A percentile compares a stretch with the other conserved stretches of the same genome.
Evolutionary conservation across 257 asterid species (phyloP).

Genomic region (Rhazya stricta): DNA sequence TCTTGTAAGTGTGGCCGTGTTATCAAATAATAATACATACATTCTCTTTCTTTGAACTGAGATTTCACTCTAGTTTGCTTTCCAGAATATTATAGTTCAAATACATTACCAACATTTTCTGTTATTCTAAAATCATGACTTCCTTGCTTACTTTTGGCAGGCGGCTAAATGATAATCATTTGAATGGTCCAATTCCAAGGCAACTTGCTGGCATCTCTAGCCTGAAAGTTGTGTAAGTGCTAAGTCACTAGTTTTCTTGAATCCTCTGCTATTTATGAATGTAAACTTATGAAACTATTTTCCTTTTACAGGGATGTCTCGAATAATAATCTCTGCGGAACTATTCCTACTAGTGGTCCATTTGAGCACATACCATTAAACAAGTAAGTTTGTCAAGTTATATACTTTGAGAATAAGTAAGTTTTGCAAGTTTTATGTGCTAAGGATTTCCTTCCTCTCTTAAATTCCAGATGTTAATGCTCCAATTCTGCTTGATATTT

Average conservation of each 20-base stretch:
- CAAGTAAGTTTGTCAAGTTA: conserved; percentile 52
- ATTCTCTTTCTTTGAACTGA: background rate
- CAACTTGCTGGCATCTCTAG: conserved; percentile 44
- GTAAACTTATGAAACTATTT: conserved; percentile 5
- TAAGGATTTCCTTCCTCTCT: background rate
- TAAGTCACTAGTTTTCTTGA: background rate
- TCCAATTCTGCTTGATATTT: background rate
- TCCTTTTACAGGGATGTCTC: conserved; percentile 75
- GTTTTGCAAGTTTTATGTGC: background rate
- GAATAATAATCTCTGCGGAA: conserved; percentile 76
- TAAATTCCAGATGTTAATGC: background rate
- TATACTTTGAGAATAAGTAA: background rate
- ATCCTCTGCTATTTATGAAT: conserved; percentile 2
- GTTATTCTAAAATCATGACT: conserved; percentile 8
- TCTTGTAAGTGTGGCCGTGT: conserved; percentile 65
- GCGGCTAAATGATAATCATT: conserved; percentile 66
- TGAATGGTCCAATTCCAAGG: conserved; percentile 65
- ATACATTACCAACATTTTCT: background rate
- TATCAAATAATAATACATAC: background rate
- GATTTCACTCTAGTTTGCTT: background rate
- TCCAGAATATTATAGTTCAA: background rate
- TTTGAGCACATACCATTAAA: conserved; percentile 84
- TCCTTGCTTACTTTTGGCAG: conserved; percentile 30
- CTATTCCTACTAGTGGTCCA: conserved; percentile 80
- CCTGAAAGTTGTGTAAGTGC: conserved; percentile 86